Evolutionary conservation across 257 asterid species (phyloP).

Genomic region (Nicotiana tabacum): DNA sequence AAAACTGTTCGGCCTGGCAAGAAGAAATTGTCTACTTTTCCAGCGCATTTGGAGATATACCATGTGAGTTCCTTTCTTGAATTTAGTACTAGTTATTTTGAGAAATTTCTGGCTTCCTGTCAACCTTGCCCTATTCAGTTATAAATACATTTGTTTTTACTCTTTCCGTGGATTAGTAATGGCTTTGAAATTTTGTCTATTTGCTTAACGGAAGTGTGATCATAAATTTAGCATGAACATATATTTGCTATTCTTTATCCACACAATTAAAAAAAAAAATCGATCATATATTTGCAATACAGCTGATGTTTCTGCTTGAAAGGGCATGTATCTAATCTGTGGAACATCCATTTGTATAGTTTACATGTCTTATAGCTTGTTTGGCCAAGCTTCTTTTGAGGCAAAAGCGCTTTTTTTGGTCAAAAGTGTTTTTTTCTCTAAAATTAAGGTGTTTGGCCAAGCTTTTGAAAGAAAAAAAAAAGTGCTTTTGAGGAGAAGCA

Average conservation of each 20-base stretch:
- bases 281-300: neutral
- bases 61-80: conserved; percentile 47
- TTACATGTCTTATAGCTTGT: neutral
- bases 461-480: no score
- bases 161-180: neutral
- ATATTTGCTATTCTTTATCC: neutral
- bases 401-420: no score
- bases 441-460: no score
- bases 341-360: neutral
- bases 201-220: neutral
- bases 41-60: conserved; percentile 90
- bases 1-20: conserved; percentile 96
- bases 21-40: conserved; percentile 93
- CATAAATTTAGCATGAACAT: neutral
- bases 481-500: no score
- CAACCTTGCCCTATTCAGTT: conserved; percentile 2
- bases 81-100: neutral
- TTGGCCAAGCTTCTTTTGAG: no score
- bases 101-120: neutral
- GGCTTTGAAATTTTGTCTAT: neutral
- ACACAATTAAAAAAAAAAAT: neutral
- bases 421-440: no score
- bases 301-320: neutral
- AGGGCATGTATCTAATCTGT: neutral
- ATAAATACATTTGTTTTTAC: neutral